phyloP scores from a whole-genome alignment of 2,329 filamentous ascomycete genomes.

The Colletotrichum euphorbiae region DNA sequence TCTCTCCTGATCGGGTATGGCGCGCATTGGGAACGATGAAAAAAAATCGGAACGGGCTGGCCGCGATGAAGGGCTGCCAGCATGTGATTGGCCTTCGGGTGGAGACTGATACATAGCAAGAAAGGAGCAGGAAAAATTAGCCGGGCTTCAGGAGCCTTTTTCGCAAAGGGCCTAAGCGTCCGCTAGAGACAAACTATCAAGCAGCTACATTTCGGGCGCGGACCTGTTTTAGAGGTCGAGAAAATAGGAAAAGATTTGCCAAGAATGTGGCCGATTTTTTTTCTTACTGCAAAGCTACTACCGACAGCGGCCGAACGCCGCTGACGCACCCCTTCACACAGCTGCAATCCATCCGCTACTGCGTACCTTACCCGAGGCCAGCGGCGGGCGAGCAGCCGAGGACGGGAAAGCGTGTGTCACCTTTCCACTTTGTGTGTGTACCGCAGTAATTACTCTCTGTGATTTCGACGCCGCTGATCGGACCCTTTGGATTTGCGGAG shows the following conservation, averaged over 20 bases:
- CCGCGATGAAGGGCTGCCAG: slow-evolving; percentile 6
- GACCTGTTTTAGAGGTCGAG: too few species aligned
- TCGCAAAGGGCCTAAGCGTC: not conserved
- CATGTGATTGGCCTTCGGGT: slow-evolving; percentile 39
- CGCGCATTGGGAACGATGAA: slow-evolving; percentile 19
- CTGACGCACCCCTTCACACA: not conserved
- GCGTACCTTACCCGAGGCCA: slow-evolving; percentile 4
- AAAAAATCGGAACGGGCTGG: slow-evolving; percentile 16
- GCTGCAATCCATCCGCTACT: not conserved
- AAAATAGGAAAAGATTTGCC: not conserved
- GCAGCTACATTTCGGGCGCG: not conserved
- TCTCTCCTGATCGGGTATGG: slow-evolving; percentile 28
- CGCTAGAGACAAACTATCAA: not conserved
- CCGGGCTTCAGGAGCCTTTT: not conserved
- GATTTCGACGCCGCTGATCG: slow-evolving; percentile 32
- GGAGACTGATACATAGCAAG: not conserved
- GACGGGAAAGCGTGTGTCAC: not conserved
- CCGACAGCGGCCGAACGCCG: slow-evolving; percentile 26
- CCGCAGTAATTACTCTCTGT: too few species aligned
- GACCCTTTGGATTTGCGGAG: slow-evolving; percentile 26
- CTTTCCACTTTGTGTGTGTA: not conserved
- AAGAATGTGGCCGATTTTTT: not conserved
- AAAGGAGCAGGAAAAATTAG: not conserved
- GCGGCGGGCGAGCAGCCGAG: not conserved
- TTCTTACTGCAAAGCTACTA: not conserved